Base-by-base conservation (phyloP, 2,329 filamentous ascomycete genomes). In the Xylariaceae sp. region DNA sequence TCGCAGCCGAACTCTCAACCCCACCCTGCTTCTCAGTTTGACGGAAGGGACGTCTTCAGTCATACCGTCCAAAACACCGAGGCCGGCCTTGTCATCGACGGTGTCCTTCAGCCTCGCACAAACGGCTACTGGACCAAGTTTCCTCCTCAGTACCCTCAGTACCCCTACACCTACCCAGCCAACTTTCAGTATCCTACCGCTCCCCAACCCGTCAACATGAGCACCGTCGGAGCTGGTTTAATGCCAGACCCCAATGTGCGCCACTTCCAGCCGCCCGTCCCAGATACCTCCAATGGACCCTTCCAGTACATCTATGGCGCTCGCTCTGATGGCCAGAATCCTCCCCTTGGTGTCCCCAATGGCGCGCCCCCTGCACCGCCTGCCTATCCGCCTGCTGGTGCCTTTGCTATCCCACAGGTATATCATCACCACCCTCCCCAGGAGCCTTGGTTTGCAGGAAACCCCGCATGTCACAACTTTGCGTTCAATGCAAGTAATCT, bases 211-310 rank as follows among this genome's bases (percentile, higher is more conserved):
- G 27, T 50, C 54, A 54, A 47, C 50, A 69, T 67, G 67, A 66
- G 64, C 42, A 65, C 67, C 47, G 75, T 76, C 54, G 64, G 65
- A 49, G 70, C 71, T 53, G 51, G 64, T n/a, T 59, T 55, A n/a
- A 72, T 68, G 52, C 66, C 69, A 34, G 61, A 65, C 22, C 58
- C 52, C 1, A 40, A 57, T 38, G 74, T 73, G 43, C 59, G 75
- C 40, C 73, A 77, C 59, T 82, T 76, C 55, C 75, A 82, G 56
- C 80, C 79, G 1, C 78, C 75, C 22, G 76, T 79, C 14, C 76
- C 77, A 3, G 76, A 80, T 53, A 80, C 77, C 14, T 75, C 73
- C 35, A 70, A 73, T 58, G 80, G 79, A 3, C 72, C 76, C 2
- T 75, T 76, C 46, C 57, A 70, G 22, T 77, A 83, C 52, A 70